These are phyloP conservation scores for Serendipita sp. DNA, from an alignment of 1,284 basidiomycete species.

Conservation along the genomic window DNA sequence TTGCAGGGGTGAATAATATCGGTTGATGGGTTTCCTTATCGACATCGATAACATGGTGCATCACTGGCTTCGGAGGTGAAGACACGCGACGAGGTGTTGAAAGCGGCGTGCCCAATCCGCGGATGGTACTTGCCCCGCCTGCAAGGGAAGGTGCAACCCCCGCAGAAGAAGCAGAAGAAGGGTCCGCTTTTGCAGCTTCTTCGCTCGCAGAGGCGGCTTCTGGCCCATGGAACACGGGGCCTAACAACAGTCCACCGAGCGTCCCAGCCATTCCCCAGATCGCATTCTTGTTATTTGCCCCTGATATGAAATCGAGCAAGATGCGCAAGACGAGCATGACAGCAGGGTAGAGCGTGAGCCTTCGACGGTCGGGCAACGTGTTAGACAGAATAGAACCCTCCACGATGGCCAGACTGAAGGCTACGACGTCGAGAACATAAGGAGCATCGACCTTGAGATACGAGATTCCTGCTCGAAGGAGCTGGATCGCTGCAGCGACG, in stretches of 20 bases:
- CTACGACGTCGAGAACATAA: background rate
- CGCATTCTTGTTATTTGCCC: background rate
- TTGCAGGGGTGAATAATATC: background rate
- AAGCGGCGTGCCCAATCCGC: background rate
- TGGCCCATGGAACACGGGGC: background rate
- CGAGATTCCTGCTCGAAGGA: background rate
- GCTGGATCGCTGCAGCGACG: background rate
- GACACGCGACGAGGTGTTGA: background rate
- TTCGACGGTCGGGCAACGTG: background rate
- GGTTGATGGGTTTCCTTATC: background rate
- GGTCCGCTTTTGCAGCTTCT: background rate
- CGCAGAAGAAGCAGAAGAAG: background rate
- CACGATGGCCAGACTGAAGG: background rate
- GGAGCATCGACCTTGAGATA: background rate
- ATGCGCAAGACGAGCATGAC: background rate
- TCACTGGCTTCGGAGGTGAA: background rate
- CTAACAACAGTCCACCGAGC: background rate
- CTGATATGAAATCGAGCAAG: background rate
- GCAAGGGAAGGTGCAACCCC: background rate
- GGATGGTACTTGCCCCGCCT: background rate
- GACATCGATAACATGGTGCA: background rate
- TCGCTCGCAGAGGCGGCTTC: background rate
- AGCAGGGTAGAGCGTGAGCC: background rate
- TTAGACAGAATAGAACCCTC: background rate
- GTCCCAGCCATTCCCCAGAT: background rate